These are phyloP conservation scores for Asterionellopsis glacialis DNA, from an alignment of 108 stramenopile species.

Conservation along the genomic window DNA sequence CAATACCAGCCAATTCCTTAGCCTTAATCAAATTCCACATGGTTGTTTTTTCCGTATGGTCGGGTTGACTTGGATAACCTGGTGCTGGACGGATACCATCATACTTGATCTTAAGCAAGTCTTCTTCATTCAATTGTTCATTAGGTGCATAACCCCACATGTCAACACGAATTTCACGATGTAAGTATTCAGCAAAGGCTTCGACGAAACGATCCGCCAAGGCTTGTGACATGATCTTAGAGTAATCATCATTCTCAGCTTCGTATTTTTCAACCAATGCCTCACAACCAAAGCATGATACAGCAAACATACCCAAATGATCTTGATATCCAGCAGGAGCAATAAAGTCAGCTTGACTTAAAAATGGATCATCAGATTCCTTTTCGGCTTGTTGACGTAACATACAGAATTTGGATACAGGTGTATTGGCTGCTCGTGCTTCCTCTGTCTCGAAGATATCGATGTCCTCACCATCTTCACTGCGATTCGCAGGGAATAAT, in stretches of 20 bases:
- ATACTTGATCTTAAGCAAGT: constrained; percentile 98
- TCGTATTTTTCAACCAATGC: constrained; percentile 88
- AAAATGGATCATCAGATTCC: constrained; percentile 93
- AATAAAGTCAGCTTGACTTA: constrained; percentile 97
- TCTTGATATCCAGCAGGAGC: constrained; percentile 95
- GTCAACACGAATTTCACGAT: constrained; percentile 91
- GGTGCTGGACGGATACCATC: constrained; percentile 99
- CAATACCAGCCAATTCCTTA: constrained; percentile 89
- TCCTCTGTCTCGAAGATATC: constrained; percentile 86
- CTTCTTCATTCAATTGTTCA: constrained; percentile 82
- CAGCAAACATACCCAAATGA: constrained; percentile 97
- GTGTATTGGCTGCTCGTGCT: constrained; percentile 62
- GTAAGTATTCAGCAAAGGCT: constrained; percentile 99
- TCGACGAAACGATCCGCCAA: constrained; percentile 98
- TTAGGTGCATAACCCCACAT: constrained; percentile 97
- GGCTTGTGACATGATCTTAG: constrained; percentile 99
- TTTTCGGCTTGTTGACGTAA: constrained; percentile 99
- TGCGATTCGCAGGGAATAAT: constrained; percentile 93
- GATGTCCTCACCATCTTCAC: constrained; percentile 95
- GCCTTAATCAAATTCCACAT: constrained; percentile 97
- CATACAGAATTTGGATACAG: constrained; percentile 90
- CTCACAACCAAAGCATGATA: constrained; percentile 96
- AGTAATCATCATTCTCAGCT: constrained; percentile 94
- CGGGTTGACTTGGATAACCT: constrained; percentile 99
- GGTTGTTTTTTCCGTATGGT: constrained; percentile 98